Evolutionary conservation across 768 basidiomycete genomes (phyloP).

Genomic region (Sarcodon sp.): DNA sequence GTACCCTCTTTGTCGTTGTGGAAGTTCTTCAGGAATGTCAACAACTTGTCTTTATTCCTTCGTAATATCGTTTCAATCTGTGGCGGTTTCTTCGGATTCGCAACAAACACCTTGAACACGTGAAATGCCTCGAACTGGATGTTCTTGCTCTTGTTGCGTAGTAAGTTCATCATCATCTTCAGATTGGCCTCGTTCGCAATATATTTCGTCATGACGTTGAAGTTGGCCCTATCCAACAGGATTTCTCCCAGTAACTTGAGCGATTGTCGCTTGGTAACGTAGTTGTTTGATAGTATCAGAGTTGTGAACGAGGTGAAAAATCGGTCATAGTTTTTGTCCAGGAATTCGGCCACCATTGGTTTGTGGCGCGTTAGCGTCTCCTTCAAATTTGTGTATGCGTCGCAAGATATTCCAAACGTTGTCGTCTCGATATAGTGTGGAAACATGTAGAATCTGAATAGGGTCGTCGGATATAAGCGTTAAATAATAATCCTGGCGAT

Average conservation of each 20-base stretch:
- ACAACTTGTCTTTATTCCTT: slow-evolving; percentile 88
- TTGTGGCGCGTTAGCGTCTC: slow-evolving; percentile 96
- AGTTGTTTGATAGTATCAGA: slow-evolving; percentile 87
- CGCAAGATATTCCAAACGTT: slow-evolving; percentile 96
- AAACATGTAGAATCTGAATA: slow-evolving; percentile 83
- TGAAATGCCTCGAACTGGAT: slow-evolving; percentile 99
- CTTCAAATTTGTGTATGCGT: slow-evolving; percentile 95
- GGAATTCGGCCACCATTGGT: slow-evolving; percentile 93
- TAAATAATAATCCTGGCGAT: neutral
- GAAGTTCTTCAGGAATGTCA: slow-evolving; percentile 83
- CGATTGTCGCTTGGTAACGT: slow-evolving; percentile 99
- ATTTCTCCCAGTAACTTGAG: slow-evolving; percentile 97
- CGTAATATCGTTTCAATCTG: slow-evolving; percentile 86
- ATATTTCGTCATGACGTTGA: slow-evolving; percentile 96
- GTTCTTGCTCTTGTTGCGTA: slow-evolving; percentile 97
- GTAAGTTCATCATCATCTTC: slow-evolving; percentile 99
- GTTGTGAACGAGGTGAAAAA: slow-evolving; percentile 95
- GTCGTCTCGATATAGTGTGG: slow-evolving; percentile 95
- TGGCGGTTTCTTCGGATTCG: slow-evolving; percentile 97
- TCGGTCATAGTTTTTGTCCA: slow-evolving; percentile 95
- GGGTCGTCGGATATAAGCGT: neutral
- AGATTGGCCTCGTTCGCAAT: slow-evolving; percentile 92
- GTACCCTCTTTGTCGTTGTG: slow-evolving; percentile 96
- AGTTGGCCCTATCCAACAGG: slow-evolving; percentile 93
- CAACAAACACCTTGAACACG: slow-evolving; percentile 99